A percentile compares a stretch with the other conserved stretches of the same genome.
Evolutionary conservation across 352 stramenopile genomes (phyloP).

Genomic region (Globisporangium ultimum): DNA sequence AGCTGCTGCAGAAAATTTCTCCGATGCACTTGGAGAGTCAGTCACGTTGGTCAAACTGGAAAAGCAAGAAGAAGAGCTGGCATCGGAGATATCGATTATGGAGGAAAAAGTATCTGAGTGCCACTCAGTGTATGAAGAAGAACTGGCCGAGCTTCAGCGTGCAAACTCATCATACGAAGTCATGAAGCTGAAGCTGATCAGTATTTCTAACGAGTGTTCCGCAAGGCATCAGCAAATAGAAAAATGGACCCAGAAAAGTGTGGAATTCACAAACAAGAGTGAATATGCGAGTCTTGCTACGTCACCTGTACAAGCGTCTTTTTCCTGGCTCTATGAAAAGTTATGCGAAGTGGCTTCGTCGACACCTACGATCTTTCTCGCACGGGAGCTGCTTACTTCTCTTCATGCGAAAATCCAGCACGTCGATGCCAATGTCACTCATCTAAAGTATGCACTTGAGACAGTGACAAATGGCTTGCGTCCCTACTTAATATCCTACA

Average conservation of each 20-base stretch:
- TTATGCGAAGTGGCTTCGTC: slow-evolving; percentile 12
- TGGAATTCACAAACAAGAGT: slow-evolving; percentile 17
- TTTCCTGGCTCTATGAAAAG: slow-evolving; percentile 16
- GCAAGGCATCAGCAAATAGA: slow-evolving; percentile 48
- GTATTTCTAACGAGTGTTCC: slow-evolving; percentile 47
- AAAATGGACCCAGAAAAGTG: slow-evolving; percentile 28
- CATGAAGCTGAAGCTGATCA: slow-evolving; percentile 18
- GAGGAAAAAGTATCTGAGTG: slow-evolving; percentile 14
- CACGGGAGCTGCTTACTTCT: slow-evolving; percentile 19
- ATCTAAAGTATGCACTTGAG: slow-evolving; percentile 25
- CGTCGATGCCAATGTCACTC: slow-evolving; percentile 31
- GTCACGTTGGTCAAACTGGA: slow-evolving; percentile 12
- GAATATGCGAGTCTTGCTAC: neutral
- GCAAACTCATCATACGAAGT: neutral
- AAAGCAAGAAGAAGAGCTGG: slow-evolving; percentile 22
- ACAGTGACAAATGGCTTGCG: slow-evolving; percentile 23
- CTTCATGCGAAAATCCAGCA: slow-evolving; percentile 26
- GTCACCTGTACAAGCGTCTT: slow-evolving; percentile 17
- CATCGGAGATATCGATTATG: slow-evolving; percentile 7
- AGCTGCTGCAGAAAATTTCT: neutral
- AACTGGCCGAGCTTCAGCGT: neutral
- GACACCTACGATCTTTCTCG: slow-evolving; percentile 4
- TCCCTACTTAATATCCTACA: slow-evolving; percentile 39
- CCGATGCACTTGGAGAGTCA: slow-evolving; percentile 1
- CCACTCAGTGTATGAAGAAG: neutral